phyloP scores from a whole-genome alignment of 2,329 filamentous ascomycete genomes.

The Aspergillus proliferans region DNA sequence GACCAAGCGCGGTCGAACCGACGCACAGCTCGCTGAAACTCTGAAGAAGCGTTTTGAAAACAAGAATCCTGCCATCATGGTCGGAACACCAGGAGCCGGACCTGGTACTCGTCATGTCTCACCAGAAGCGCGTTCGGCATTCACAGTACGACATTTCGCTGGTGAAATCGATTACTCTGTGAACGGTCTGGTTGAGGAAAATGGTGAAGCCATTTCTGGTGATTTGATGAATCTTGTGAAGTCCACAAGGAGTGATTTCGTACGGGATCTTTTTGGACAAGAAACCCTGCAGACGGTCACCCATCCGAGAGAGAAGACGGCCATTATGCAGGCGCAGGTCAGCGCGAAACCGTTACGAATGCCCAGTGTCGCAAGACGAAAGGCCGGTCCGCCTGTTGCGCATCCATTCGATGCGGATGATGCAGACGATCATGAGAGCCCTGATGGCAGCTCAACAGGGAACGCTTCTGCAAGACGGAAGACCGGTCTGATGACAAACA shows the following conservation, averaged over 20 bases:
- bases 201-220: conserved; percentile 90
- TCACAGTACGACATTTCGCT: conserved; percentile 91
- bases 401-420: conserved; percentile 37
- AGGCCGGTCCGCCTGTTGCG: conserved; percentile 51
- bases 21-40: conserved; percentile 84
- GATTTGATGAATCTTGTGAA: conserved; percentile 93
- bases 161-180: conserved; percentile 93
- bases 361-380: conserved; percentile 84
- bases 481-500: conserved; percentile 34
- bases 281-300: conserved; percentile 85
- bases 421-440: conserved; percentile 30
- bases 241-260: conserved; percentile 79
- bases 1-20: conserved; percentile 78
- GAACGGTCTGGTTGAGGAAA: conserved; percentile 83
- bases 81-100: conserved; percentile 66
- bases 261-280: conserved; percentile 88
- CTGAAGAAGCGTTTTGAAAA: conserved; percentile 87
- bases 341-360: conserved; percentile 90
- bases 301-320: conserved; percentile 84
- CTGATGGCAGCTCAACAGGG: conserved; percentile 24
- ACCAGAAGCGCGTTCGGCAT: conserved; percentile 70
- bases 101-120: conserved; percentile 87
- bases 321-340: conserved; percentile 92
- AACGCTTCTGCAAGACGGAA: conserved; percentile 23
- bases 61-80: conserved; percentile 84